Evolutionary conservation across 2,329 filamentous ascomycete species (phyloP).

Genomic region (Colletotrichum karsti): DNA sequence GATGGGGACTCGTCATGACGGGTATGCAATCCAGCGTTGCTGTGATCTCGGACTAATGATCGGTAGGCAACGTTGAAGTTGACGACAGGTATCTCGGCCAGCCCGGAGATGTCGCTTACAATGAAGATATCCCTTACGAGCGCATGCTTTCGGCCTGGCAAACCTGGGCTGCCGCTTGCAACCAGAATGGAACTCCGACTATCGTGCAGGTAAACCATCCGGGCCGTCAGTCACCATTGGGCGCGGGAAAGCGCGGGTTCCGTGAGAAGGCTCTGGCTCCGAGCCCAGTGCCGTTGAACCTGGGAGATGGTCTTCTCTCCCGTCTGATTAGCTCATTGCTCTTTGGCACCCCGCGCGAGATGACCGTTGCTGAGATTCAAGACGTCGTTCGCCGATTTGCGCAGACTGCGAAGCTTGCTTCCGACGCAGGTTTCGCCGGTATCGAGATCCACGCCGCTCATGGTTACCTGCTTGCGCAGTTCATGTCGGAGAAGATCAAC

Average conservation of each 20-base stretch:
- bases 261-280: constrained; percentile 52
- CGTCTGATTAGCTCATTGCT: constrained; percentile 41
- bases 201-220: constrained; percentile 58
- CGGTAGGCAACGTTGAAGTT: constrained; percentile 53
- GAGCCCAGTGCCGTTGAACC: constrained; percentile 49
- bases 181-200: constrained; percentile 42
- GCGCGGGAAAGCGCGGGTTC: constrained; percentile 44
- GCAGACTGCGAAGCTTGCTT: constrained; percentile 55
- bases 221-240: constrained; percentile 51
- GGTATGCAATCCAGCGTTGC: constrained; percentile 32
- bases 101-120: constrained; percentile 43
- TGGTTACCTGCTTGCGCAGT: constrained; percentile 66
- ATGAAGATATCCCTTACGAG: constrained; percentile 36
- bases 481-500: constrained; percentile 60
- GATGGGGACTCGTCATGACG: constrained; percentile 63
- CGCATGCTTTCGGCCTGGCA: constrained; percentile 46
- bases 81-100: constrained; percentile 46
- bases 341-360: constrained; percentile 64
- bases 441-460: constrained; percentile 59
- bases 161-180: constrained; percentile 42
- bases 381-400: constrained; percentile 61
- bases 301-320: constrained; percentile 48
- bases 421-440: constrained; percentile 55
- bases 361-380: constrained; percentile 63
- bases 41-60: background rate